Evolutionary conservation across 192 early-diverging fungal genomes (phyloP).

Genomic region (Piromyces finnis): DNA sequence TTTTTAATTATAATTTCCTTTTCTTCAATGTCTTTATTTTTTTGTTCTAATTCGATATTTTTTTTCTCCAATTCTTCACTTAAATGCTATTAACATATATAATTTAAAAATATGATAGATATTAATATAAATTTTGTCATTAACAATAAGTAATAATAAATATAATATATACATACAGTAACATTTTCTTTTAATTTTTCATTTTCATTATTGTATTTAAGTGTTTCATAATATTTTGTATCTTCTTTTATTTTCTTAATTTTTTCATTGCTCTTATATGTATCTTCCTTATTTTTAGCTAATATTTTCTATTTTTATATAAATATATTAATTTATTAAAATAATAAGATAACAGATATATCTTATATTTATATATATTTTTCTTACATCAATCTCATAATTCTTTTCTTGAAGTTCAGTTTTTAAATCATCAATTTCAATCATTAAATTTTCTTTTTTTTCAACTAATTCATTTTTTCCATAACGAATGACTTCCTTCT

Average conservation of each 20-base stretch:
- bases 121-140: no score
- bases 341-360: no score
- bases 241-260: not conserved
- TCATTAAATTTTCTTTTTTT: not conserved
- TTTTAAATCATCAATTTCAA: not conserved
- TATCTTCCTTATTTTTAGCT: not conserved
- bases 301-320: not conserved
- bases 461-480: not conserved
- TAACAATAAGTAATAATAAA: no score
- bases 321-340: not conserved
- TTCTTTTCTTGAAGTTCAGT: not conserved
- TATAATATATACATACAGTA: no score
- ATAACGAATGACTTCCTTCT: not conserved
- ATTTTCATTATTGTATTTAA: not conserved
- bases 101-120: no score
- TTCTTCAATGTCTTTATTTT: not conserved
- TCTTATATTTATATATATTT: no score
- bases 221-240: not conserved
- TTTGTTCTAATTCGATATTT: not conserved
- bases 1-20: not conserved
- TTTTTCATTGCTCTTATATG: not conserved
- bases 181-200: not conserved
- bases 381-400: not conserved
- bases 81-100: not conserved
- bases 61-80: not conserved